Evolutionary conservation across 2,329 filamentous ascomycete genomes (phyloP).

Genomic region (Pseudogymnoascus sp.): DNA sequence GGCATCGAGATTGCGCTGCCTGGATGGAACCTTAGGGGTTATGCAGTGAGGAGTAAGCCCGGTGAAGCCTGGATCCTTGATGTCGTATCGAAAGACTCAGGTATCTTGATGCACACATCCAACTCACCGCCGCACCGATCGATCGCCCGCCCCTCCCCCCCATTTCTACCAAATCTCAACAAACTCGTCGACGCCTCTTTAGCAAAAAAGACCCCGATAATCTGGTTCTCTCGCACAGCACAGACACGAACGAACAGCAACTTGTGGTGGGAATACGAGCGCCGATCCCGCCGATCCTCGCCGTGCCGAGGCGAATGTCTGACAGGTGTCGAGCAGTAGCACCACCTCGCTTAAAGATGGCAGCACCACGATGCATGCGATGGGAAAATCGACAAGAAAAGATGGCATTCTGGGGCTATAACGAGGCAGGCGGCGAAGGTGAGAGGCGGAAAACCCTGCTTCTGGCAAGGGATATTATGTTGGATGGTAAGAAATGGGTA

Average conservation of each 20-base stretch:
- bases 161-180: not conserved
- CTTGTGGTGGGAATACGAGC: not conserved
- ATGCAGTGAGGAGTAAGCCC: not conserved
- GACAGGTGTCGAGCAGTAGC: not conserved
- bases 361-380: too few species aligned
- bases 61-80: not conserved
- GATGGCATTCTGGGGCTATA: not conserved
- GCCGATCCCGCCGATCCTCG: not conserved
- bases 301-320: not conserved
- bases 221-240: not conserved
- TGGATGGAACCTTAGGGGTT: not conserved
- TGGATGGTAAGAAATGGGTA: not conserved
- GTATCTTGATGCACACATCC: not conserved
- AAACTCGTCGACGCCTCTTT: not conserved
- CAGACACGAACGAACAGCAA: too few species aligned
- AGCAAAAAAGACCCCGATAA: not conserved
- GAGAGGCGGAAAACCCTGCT: not conserved
- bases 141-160: not conserved
- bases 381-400: not conserved
- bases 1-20: too few species aligned
- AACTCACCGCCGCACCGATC: not conserved
- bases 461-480: too few species aligned
- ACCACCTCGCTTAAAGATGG: not conserved
- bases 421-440: not conserved
- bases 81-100: not conserved